A percentile compares a stretch with the other conserved stretches of the same genome.
Conservation (phyloP, 2,329 filamentous ascomycete species). For the Diaporthe nobilis region DNA sequence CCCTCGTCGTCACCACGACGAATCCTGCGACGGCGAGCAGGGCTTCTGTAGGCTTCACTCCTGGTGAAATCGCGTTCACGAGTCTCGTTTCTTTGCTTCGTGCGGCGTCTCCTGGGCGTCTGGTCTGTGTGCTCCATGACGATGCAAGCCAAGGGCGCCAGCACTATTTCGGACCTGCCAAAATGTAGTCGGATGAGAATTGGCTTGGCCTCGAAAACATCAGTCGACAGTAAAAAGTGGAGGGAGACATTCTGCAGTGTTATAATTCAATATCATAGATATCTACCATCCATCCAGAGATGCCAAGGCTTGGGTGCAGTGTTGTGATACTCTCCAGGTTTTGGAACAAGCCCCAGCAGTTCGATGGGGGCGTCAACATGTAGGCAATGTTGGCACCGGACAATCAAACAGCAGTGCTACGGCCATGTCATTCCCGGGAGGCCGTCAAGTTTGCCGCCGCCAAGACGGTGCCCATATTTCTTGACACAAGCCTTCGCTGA, state of each 20-base stretch:
- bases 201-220: conserved; percentile 14
- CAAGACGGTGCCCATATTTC: conserved; percentile 12
- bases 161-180: background rate
- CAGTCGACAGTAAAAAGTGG: background rate
- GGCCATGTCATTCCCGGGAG: conserved; percentile 18
- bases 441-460: conserved; percentile 11
- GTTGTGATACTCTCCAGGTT: conserved; percentile 12
- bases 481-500: conserved; percentile 14
- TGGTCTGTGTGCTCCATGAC: conserved; percentile 7
- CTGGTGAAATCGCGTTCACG: conserved; percentile 4
- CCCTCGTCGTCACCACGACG: background rate
- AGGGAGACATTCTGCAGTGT: conserved; percentile 2
- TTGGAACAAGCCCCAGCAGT: conserved; percentile 7
- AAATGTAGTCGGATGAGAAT: conserved; percentile 13
- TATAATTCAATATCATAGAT: conserved; percentile 11
- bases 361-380: conserved; percentile 4
- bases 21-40: conserved; percentile 8
- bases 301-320: conserved; percentile 24
- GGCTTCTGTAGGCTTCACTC: conserved; percentile 8
- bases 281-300: conserved; percentile 8
- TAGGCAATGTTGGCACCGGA: background rate
- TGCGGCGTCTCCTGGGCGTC: conserved; percentile 16
- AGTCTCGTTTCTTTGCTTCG: conserved; percentile 21
- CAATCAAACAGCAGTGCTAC: conserved; percentile 13
- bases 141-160: conserved; percentile 3